Percentiles rank a stretch among this genome's conserved stretches.
Conservation (phyloP, 2,329 filamentous ascomycete genomes). For the Alternaria incomplexa region DNA sequence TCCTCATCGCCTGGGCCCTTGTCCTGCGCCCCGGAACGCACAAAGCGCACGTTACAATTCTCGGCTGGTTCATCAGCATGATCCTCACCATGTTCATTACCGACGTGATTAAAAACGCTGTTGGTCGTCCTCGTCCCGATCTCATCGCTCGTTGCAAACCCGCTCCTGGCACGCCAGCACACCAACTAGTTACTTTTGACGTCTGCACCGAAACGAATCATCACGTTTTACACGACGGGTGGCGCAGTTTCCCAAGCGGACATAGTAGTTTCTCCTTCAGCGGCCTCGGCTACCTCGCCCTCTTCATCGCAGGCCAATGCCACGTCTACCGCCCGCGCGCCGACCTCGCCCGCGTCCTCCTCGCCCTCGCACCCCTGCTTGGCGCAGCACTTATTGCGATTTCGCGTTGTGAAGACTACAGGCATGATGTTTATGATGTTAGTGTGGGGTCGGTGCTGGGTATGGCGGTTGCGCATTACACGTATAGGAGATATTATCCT, state of each 20-base stretch:
- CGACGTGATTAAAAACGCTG: conserved; percentile 84
- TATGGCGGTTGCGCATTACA: conserved; percentile 61
- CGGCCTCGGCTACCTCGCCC: conserved; percentile 75
- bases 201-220: conserved; percentile 75
- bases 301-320: conserved; percentile 72
- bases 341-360: conserved; percentile 61
- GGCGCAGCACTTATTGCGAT: conserved; percentile 66
- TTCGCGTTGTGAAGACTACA: conserved; percentile 67
- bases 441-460: conserved; percentile 62
- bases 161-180: conserved; percentile 59
- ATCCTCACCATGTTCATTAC: conserved; percentile 83
- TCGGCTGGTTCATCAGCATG: conserved; percentile 77
- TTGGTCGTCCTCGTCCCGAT: conserved; percentile 84
- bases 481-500: conserved; percentile 67
- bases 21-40: conserved; percentile 68
- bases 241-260: conserved; percentile 82
- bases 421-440: conserved; percentile 70
- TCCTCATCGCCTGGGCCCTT: conserved; percentile 71
- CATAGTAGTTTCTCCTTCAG: conserved; percentile 81
- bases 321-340: conserved; percentile 64
- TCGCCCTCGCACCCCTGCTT: conserved; percentile 62
- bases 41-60: conserved; percentile 83
- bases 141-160: conserved; percentile 88
- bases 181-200: conserved; percentile 65
- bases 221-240: conserved; percentile 78